Percentiles rank a stretch among this genome's conserved stretches.
phyloP scores from a whole-genome alignment of 345 rosid species.

The Clarkia xantiana region DNA sequence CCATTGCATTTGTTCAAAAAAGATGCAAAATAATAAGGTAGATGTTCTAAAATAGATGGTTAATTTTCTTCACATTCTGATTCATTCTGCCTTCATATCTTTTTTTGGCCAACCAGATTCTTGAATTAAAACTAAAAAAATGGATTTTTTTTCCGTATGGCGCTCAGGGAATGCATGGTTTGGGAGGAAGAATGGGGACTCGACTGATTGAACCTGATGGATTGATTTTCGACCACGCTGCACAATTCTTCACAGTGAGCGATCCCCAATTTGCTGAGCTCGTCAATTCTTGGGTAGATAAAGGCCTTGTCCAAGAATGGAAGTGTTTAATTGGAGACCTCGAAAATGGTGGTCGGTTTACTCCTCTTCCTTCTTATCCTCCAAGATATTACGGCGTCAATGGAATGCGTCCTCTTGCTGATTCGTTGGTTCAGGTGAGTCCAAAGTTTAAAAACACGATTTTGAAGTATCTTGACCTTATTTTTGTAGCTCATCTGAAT shows the following conservation, averaged over 20 bases:
- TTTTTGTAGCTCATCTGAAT: background rate
- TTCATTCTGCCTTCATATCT: too few species aligned
- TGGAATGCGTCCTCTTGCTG: conserved; percentile 84
- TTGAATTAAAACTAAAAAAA: background rate
- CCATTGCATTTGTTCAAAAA: too few species aligned
- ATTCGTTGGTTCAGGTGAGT: conserved; percentile 54
- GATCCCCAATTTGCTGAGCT: conserved; percentile 48
- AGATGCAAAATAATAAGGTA: too few species aligned
- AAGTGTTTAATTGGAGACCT: conserved; percentile 59
- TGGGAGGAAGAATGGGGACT: conserved; percentile 95
- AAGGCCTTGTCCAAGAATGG: conserved; percentile 67
- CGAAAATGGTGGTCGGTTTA: conserved; percentile 59
- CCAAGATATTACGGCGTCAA: conserved; percentile 60
- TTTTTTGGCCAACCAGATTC: background rate
- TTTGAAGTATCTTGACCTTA: background rate
- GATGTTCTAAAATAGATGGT: too few species aligned
- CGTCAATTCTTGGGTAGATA: conserved; percentile 60
- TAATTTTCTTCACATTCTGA: too few species aligned
- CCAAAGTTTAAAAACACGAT: background rate
- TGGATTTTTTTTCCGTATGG: background rate
- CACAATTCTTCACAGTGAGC: conserved; percentile 72
- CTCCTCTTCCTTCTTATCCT: conserved; percentile 37
- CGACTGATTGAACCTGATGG: conserved; percentile 49
- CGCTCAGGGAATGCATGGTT: conserved; percentile 70
- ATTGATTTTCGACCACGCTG: conserved; percentile 73